Percentiles rank a stretch among this genome's conserved stretches.
Evolutionary conservation across 73 alveolate species (phyloP).

Genomic region (Paramecium caudatum): DNA sequence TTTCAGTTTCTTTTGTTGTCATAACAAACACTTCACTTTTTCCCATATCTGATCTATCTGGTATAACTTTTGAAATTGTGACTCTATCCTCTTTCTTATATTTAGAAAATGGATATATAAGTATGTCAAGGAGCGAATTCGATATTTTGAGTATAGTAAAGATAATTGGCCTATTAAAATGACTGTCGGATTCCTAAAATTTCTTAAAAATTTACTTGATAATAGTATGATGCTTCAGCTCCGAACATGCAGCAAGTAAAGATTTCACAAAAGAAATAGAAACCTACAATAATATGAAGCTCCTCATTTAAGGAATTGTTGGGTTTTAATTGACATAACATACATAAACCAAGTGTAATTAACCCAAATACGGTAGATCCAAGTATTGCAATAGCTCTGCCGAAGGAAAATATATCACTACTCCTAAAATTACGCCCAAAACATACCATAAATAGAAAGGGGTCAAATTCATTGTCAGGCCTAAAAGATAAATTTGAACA

Average conservation of each 20-base stretch:
- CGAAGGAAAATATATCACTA: neutral
- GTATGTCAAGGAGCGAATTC: neutral
- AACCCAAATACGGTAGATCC: neutral
- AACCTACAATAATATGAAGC: neutral
- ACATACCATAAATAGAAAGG: neutral
- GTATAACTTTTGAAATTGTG: too few relatives aligned
- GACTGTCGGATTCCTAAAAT: too few relatives aligned
- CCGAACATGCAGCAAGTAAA: neutral
- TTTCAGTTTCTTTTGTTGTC: neutral
- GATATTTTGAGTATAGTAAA: neutral
- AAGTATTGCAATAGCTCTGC: neutral
- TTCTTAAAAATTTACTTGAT: too few relatives aligned
- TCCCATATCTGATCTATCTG: too few relatives aligned
- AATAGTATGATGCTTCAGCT: neutral
- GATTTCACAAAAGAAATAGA: neutral
- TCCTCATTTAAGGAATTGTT: neutral
- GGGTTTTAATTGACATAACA: constrained; percentile 4
- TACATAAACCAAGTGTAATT: neutral
- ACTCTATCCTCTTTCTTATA: too few relatives aligned
- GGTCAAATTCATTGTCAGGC: neutral
- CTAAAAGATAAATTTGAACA: neutral
- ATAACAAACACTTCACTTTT: too few relatives aligned
- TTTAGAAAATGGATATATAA: neutral
- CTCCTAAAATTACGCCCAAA: neutral
- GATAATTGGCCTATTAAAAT: too few relatives aligned